phyloP scores from a whole-genome alignment of 305 asterid species.

The Fraxinus xanthoxyloides region DNA sequence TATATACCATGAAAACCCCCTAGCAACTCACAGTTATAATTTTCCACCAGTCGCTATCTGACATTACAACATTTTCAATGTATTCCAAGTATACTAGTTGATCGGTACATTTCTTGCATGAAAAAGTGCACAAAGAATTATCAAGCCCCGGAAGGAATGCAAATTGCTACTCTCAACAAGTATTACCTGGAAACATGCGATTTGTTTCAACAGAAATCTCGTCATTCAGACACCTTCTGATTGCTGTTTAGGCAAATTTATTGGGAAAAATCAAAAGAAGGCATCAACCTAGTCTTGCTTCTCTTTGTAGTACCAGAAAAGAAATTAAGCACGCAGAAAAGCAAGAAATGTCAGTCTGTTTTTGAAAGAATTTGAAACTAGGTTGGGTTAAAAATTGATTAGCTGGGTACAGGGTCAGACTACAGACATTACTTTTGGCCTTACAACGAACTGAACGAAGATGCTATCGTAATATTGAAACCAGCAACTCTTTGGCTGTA shows the following conservation, averaged over 20 bases:
- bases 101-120: neutral
- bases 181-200: neutral
- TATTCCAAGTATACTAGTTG: neutral
- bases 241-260: neutral
- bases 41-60: neutral
- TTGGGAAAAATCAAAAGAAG: neutral
- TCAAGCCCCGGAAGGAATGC: neutral
- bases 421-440: neutral
- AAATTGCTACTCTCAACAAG: neutral
- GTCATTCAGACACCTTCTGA: neutral
- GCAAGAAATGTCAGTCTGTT: neutral
- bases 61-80: neutral
- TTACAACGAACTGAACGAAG: neutral
- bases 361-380: neutral
- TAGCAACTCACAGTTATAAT: neutral
- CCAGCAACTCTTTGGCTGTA: neutral
- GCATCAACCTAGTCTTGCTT: conserved; percentile 65
- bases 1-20: neutral
- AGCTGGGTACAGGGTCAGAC: neutral
- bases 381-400: neutral
- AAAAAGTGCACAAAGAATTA: neutral
- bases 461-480: neutral
- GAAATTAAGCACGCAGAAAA: neutral
- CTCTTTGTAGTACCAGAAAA: conserved; percentile 67
- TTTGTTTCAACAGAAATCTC: neutral